phyloP scores from a whole-genome alignment of 2,329 filamentous ascomycete species.

The Erysiphe pulchra region DNA sequence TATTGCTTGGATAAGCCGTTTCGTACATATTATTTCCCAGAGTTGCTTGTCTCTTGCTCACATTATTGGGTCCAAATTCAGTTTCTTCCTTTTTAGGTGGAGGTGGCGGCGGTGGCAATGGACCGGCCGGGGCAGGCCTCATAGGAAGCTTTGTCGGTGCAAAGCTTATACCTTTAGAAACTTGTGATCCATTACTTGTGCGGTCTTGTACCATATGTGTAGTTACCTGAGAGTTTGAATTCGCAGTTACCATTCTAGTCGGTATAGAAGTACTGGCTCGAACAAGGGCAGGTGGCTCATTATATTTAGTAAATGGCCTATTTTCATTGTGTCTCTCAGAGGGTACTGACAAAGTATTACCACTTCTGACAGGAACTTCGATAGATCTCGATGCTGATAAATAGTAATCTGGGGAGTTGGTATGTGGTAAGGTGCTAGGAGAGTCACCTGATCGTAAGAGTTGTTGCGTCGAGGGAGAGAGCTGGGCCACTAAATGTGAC shows the following conservation, averaged over 20 bases:
- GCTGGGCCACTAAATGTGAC: conserved; percentile 63
- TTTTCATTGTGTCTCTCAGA: conserved; percentile 16
- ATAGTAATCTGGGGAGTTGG: conserved; percentile 18
- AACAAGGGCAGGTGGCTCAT: conserved; percentile 20
- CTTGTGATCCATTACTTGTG: conserved; percentile 15
- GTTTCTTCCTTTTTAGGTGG: conserved; percentile 19
- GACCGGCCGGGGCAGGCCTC: conserved; percentile 30
- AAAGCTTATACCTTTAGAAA: conserved; percentile 25
- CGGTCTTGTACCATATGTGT: conserved; percentile 15
- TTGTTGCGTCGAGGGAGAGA: conserved; percentile 54
- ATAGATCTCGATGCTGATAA: conserved; percentile 41
- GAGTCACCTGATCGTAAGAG: conserved; percentile 41
- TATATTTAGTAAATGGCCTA: conserved; percentile 10
- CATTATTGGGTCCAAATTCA: conserved; percentile 19
- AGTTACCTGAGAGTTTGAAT: conserved; percentile 24
- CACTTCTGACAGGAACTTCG: conserved; percentile 41
- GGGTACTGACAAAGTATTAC: conserved; percentile 20
- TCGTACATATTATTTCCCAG: conserved; percentile 18
- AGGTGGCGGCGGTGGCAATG: conserved; percentile 26
- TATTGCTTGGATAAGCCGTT: conserved; percentile 6
- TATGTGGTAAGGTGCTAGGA: conserved; percentile 19
- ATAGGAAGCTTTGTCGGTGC: conserved; percentile 27
- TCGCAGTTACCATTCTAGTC: conserved; percentile 23
- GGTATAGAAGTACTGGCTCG: conserved; percentile 22
- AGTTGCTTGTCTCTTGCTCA: conserved; percentile 26